phyloP scores from a whole-genome alignment of 73 alveolate species.

The Urostyla sp. region DNA sequence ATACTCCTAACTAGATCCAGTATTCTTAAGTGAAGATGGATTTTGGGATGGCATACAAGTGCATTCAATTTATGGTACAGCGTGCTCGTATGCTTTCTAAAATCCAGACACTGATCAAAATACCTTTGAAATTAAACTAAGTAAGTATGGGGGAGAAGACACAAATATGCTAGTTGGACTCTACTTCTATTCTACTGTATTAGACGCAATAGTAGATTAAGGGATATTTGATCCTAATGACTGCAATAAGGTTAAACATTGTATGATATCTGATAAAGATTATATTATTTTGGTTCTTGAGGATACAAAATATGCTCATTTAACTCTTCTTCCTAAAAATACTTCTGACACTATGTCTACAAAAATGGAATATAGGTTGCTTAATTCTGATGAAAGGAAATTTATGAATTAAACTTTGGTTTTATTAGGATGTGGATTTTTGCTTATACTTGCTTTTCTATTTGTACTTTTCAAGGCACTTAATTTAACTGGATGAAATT shows the following conservation, averaged over 20 bases:
- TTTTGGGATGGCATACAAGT: slow-evolving; percentile 10
- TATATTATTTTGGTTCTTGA: slow-evolving; percentile 21
- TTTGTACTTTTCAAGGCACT: slow-evolving; percentile 33
- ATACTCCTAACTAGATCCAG: no score
- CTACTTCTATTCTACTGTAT: slow-evolving; percentile 8
- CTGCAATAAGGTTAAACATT: background rate
- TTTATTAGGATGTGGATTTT: slow-evolving; percentile 22
- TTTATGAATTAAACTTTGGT: slow-evolving; percentile 16
- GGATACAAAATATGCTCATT: slow-evolving; percentile 9
- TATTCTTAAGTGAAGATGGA: no score
- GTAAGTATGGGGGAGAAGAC: background rate
- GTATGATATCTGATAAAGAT: slow-evolving; percentile 5
- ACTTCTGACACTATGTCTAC: background rate
- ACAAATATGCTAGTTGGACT: slow-evolving; percentile 11
- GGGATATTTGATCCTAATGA: slow-evolving; percentile 18
- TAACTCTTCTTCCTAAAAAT: background rate
- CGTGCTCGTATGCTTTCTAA: slow-evolving; percentile 8
- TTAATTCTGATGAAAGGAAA: slow-evolving; percentile 1
- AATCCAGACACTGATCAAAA: background rate
- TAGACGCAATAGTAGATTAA: background rate
- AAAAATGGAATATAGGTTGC: slow-evolving; percentile 1
- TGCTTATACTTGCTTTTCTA: background rate
- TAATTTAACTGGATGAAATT: slow-evolving; percentile 1
- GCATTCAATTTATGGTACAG: background rate
- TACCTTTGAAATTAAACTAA: slow-evolving; percentile 9